phyloP scores from a whole-genome alignment of 257 asterid genomes.

The Gentiana macrophylla region DNA sequence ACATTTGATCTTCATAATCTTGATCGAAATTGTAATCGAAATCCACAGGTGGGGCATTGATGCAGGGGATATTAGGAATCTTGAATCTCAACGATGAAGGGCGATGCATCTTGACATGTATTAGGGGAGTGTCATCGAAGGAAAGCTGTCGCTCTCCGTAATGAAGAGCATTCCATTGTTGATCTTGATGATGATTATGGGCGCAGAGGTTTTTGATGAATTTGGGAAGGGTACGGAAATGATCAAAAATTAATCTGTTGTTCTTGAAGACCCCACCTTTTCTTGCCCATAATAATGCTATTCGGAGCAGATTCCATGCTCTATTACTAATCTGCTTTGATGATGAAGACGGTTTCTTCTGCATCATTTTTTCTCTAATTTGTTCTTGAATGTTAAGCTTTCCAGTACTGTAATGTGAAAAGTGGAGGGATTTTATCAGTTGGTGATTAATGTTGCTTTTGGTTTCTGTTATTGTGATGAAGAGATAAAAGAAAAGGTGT shows the following conservation, averaged over 20 bases:
- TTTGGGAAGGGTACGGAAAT: constrained; percentile 24
- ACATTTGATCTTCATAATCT: not conserved
- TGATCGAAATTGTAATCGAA: constrained; percentile 48
- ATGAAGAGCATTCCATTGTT: constrained; percentile 18
- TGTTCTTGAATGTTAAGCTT: not conserved
- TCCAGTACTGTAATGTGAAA: not conserved
- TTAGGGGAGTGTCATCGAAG: constrained; percentile 51
- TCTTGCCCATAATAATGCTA: constrained; percentile 59
- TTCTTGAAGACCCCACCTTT: constrained; percentile 39
- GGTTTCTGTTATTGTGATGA: not conserved
- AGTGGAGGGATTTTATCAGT: not conserved
- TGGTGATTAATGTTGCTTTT: not conserved
- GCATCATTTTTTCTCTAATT: constrained; percentile 20
- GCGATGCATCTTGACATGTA: constrained; percentile 60
- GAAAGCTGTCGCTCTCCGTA: constrained; percentile 66
- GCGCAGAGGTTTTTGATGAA: constrained; percentile 37
- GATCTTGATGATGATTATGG: constrained; percentile 1
- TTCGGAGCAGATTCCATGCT: constrained; percentile 50
- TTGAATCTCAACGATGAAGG: constrained; percentile 63
- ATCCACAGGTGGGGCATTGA: constrained; percentile 47
- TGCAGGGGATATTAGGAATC: constrained; percentile 68
- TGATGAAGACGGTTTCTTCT: constrained; percentile 23
- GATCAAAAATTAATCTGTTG: constrained; percentile 24
- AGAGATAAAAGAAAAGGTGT: constrained; percentile 1
- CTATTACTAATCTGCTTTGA: constrained; percentile 19